phyloP scores from a whole-genome alignment of 108 stramenopile species.

The Craspedostauros australis region DNA sequence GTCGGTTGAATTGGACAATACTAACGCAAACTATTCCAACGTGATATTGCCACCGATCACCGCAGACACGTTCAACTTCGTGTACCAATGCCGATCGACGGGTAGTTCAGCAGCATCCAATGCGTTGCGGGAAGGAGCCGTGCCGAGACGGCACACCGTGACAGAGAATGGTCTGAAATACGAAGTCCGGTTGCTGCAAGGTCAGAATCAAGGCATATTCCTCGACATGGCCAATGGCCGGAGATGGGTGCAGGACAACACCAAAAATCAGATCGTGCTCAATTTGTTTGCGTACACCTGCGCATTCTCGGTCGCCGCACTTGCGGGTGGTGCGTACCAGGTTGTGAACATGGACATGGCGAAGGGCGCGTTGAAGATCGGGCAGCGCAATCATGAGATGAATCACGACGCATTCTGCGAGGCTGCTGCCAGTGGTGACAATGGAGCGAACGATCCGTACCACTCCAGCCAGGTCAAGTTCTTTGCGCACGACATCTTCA shows the following conservation, averaged over 20 bases:
- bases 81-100: slow-evolving; percentile 31
- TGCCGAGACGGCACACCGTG: slow-evolving; percentile 28
- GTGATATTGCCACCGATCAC: not conserved
- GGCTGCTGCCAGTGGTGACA: no score
- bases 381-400: slow-evolving; percentile 34
- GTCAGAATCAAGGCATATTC: slow-evolving; percentile 35
- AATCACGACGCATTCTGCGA: slow-evolving; percentile 6
- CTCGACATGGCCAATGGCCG: slow-evolving; percentile 33
- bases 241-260: slow-evolving; percentile 20
- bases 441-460: no score
- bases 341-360: slow-evolving; percentile 40
- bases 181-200: slow-evolving; percentile 13
- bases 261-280: slow-evolving; percentile 9
- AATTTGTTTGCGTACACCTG: slow-evolving; percentile 39
- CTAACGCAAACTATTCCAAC: slow-evolving; percentile 3
- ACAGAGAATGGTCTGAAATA: slow-evolving; percentile 29
- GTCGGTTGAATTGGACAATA: not conserved
- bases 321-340: slow-evolving; percentile 24
- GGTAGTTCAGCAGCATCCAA: slow-evolving; percentile 4
- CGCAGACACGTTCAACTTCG: slow-evolving; percentile 7
- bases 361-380: slow-evolving; percentile 20
- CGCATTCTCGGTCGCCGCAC: slow-evolving; percentile 36
- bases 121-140: slow-evolving; percentile 5
- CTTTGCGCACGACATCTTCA: slow-evolving; percentile 31
- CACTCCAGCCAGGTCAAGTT: no score